phyloP scores from a whole-genome alignment of 176 grass and related monocot genomes.

The Carex cristatella region DNA sequence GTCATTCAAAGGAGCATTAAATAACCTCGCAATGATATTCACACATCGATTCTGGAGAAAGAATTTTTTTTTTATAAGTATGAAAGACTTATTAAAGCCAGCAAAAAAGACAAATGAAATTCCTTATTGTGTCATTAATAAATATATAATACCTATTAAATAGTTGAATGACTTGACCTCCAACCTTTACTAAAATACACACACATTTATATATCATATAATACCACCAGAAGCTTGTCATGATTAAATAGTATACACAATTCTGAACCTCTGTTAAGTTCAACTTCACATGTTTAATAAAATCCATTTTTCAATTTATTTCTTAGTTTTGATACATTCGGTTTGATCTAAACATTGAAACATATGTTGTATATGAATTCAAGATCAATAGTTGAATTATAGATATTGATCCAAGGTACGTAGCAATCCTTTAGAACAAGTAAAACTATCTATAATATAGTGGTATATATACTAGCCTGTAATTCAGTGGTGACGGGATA shows the following conservation, averaged over 20 bases:
- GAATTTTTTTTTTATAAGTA: no score
- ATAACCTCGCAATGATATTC: conserved; percentile 86
- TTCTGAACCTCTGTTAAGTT: not conserved
- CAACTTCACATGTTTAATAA: not conserved
- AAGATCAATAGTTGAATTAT: not conserved
- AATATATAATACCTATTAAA: no score
- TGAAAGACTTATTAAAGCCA: no score
- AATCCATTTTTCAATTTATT: not conserved
- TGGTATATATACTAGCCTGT: conserved; percentile 28
- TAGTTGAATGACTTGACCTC: no score
- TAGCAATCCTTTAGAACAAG: no score
- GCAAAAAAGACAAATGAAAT: no score
- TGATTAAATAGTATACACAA: not conserved
- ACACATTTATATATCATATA: no score
- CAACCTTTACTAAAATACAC: no score
- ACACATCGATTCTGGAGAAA: conserved; percentile 75
- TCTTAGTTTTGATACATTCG: not conserved
- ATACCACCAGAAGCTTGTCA: no score
- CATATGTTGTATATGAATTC: not conserved
- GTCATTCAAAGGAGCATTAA: conserved; percentile 47
- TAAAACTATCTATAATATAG: no score
- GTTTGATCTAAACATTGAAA: not conserved
- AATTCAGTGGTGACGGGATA: conserved; percentile 94
- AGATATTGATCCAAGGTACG: not conserved
- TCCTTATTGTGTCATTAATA: no score